Evolutionary conservation across 225 moss, liverwort and hornwort genomes (phyloP).

Genomic region (Neckera pumila): DNA sequence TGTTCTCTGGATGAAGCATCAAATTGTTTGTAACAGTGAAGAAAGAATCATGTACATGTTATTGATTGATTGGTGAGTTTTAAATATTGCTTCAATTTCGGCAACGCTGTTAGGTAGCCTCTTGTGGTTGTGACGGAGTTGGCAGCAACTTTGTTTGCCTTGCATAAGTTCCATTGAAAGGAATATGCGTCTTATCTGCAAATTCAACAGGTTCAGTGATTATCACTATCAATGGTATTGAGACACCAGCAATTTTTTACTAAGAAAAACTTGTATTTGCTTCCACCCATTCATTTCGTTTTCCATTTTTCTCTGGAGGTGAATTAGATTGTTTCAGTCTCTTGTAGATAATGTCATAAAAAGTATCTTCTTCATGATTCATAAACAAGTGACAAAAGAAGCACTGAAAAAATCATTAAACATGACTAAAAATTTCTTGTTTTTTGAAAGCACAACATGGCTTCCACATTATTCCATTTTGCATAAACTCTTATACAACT

Average conservation of each 20-base stretch:
- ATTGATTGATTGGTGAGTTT: neutral
- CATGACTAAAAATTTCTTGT: neutral
- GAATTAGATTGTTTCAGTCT: neutral
- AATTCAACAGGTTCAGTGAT: neutral
- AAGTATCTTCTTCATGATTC: neutral
- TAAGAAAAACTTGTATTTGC: neutral
- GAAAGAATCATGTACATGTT: neutral
- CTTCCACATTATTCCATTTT: neutral
- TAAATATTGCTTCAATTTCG: neutral
- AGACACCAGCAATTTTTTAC: neutral
- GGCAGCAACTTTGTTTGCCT: neutral
- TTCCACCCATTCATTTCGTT: neutral
- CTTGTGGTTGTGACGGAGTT: neutral
- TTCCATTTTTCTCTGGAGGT: no score
- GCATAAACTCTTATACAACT: neutral
- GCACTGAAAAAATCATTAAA: neutral
- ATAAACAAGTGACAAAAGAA: neutral
- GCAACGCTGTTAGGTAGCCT: neutral
- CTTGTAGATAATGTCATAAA: neutral
- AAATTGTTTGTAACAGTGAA: neutral
- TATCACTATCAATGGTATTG: neutral
- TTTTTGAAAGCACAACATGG: neutral
- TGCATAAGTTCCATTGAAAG: neutral
- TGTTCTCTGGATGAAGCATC: neutral
- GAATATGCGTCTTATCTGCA: neutral